Evolutionary conservation across 2,329 filamentous ascomycete genomes (phyloP).

Genomic region (Alternaria sp.): DNA sequence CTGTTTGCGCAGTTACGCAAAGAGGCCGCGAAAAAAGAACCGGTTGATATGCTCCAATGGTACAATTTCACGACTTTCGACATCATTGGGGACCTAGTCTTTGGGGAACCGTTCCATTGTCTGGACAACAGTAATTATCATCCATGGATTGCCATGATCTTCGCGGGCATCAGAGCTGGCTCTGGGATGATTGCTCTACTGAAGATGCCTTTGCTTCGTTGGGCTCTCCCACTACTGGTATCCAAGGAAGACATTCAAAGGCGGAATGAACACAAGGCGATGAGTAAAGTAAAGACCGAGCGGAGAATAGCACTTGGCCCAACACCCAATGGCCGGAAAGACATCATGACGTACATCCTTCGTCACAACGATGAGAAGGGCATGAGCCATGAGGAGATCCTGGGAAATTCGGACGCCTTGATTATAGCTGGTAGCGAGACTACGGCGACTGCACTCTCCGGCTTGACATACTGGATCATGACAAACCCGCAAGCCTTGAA

Average conservation of each 20-base stretch:
- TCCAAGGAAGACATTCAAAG: slow-evolving; percentile 4
- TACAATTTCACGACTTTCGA: slow-evolving; percentile 52
- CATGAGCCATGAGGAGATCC: slow-evolving; percentile 37
- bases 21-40: neutral
- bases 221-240: neutral
- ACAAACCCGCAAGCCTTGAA: slow-evolving; percentile 19
- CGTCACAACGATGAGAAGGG: slow-evolving; percentile 22
- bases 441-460: slow-evolving; percentile 12
- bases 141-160: slow-evolving; percentile 38
- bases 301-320: slow-evolving; percentile 6
- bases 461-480: slow-evolving; percentile 11
- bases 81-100: slow-evolving; percentile 53
- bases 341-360: slow-evolving; percentile 21
- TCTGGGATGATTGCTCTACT: neutral
- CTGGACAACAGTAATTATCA: slow-evolving; percentile 42
- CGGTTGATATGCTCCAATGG: slow-evolving; percentile 30
- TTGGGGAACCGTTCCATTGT: slow-evolving; percentile 51
- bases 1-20: neutral
- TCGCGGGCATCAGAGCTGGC: neutral
- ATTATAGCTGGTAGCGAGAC: slow-evolving; percentile 51
- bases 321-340: slow-evolving; percentile 2
- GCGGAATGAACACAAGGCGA: neutral
- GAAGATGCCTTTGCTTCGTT: neutral
- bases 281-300: neutral
- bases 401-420: slow-evolving; percentile 38